Percentiles rank a stretch among this genome's conserved stretches.
Conservation (phyloP, 2,329 filamentous ascomycete species). For the Epicoccum nigrum region DNA sequence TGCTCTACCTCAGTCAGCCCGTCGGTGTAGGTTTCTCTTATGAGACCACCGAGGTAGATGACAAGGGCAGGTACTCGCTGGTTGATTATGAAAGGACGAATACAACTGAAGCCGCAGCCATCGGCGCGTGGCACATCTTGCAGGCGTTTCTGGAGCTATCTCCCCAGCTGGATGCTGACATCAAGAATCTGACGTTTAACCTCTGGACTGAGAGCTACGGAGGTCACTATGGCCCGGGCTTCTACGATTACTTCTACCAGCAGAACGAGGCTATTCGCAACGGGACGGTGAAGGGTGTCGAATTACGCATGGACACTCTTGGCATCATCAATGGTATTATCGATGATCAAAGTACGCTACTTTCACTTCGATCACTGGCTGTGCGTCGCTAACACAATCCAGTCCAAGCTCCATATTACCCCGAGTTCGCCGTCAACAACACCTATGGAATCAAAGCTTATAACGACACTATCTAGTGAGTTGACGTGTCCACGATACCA, state of each 20-base stretch:
- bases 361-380: background rate
- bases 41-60: slow-evolving; percentile 35
- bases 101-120: slow-evolving; percentile 43
- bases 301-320: slow-evolving; percentile 60
- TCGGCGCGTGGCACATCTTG: slow-evolving; percentile 46
- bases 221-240: slow-evolving; percentile 59
- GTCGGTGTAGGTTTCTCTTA: slow-evolving; percentile 51
- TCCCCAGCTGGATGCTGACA: slow-evolving; percentile 54
- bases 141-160: slow-evolving; percentile 45
- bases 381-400: background rate
- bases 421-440: slow-evolving; percentile 56
- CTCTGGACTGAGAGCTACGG: slow-evolving; percentile 54
- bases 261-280: slow-evolving; percentile 61
- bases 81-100: slow-evolving; percentile 40
- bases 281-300: slow-evolving; percentile 54
- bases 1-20: slow-evolving; percentile 50
- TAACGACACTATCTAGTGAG: slow-evolving; percentile 53
- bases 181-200: slow-evolving; percentile 59
- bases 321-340: slow-evolving; percentile 63
- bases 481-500: background rate
- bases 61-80: slow-evolving; percentile 37
- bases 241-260: slow-evolving; percentile 63
- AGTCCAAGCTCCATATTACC: slow-evolving; percentile 55
- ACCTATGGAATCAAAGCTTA: slow-evolving; percentile 59
- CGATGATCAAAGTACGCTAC: slow-evolving; percentile 48